These are phyloP conservation scores for Ganoderma leucocontextum DNA, from an alignment of 1,284 basidiomycete genomes.

Conservation along the genomic window DNA sequence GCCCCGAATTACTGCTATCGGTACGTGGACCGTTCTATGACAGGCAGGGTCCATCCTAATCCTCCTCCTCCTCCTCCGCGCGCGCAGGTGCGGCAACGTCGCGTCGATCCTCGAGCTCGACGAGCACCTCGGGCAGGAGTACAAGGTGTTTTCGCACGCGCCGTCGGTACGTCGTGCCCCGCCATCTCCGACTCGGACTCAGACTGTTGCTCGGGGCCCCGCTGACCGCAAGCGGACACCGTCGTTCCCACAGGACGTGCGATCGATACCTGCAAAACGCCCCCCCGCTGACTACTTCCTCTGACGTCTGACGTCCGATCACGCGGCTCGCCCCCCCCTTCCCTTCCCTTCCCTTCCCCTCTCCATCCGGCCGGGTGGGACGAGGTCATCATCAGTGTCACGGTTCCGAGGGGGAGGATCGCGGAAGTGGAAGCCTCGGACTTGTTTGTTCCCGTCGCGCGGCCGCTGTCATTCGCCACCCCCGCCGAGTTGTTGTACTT, in stretches of 20 bases:
- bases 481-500: conserved; percentile 9
- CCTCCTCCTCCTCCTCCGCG: neutral
- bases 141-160: conserved; percentile 89
- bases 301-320: conserved; percentile 42
- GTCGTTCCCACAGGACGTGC: conserved; percentile 69
- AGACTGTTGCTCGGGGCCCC: neutral
- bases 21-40: conserved; percentile 52
- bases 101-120: conserved; percentile 93
- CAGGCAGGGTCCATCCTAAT: neutral
- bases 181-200: conserved; percentile 5
- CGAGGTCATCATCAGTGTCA: too few species aligned
- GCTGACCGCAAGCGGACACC: conserved; percentile 13
- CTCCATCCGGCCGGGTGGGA: neutral
- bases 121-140: conserved; percentile 90
- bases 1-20: conserved; percentile 99
- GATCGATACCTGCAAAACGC: conserved; percentile 86
- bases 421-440: neutral
- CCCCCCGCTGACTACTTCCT: conserved; percentile 89
- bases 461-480: neutral
- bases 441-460: conserved; percentile 7
- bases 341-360: neutral
- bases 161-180: conserved; percentile 60
- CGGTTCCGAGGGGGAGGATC: neutral
- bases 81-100: conserved; percentile 87
- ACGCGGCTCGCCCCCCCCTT: neutral